phyloP scores from a whole-genome alignment of 441 rosid species.

The Monsonia emarginata region DNA sequence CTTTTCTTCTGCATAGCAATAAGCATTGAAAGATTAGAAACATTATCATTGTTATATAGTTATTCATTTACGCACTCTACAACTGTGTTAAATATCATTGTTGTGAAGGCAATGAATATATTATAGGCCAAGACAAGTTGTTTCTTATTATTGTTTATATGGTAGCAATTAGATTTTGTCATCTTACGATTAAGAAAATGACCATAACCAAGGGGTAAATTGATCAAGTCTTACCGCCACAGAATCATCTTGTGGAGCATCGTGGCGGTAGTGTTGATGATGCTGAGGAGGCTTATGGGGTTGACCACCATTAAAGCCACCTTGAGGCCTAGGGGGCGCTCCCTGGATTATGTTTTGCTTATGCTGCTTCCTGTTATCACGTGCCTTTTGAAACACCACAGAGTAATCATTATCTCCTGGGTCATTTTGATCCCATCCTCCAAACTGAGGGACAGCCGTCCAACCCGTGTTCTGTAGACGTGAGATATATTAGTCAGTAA shows the following conservation, averaged over 20 bases:
- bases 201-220: no score
- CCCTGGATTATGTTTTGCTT: slow-evolving; percentile 20
- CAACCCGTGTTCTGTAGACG: slow-evolving; percentile 31
- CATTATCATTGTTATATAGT: neutral
- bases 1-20: slow-evolving; percentile 52
- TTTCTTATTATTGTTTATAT: neutral
- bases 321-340: neutral
- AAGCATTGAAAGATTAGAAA: slow-evolving; percentile 14
- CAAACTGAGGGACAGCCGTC: slow-evolving; percentile 63
- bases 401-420: slow-evolving; percentile 50
- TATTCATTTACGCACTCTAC: no score
- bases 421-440: slow-evolving; percentile 60
- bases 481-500: neutral
- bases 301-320: slow-evolving; percentile 19
- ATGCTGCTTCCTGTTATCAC: slow-evolving; percentile 52
- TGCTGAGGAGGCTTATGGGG: neutral
- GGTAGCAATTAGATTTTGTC: neutral
- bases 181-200: no score
- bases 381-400: slow-evolving; percentile 54
- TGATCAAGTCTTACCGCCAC: slow-evolving; percentile 32
- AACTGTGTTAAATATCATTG: no score
- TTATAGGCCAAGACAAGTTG: neutral
- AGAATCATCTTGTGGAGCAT: slow-evolving; percentile 34
- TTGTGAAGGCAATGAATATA: no score
- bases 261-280: neutral